Base-by-base conservation (phyloP, 2,329 filamentous ascomycete species). In the Xylaria sp. region DNA sequence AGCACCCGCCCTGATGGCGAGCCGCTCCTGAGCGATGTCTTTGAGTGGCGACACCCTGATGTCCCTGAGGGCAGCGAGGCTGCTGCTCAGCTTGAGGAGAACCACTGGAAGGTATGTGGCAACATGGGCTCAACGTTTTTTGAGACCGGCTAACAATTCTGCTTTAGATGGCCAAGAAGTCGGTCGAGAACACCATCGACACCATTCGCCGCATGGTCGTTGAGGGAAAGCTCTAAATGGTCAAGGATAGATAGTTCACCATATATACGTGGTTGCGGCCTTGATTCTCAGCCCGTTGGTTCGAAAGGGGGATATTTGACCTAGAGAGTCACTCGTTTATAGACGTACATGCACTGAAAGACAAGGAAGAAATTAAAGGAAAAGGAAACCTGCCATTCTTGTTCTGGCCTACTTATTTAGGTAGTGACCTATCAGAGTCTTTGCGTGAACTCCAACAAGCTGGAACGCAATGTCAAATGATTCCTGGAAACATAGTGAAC, bases 21-120 rank as follows among this genome's bases (percentile, higher is more conserved):
- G 10, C 52, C 75, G 49, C 34, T 72, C 2, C 65, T 76, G 68
- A 76, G 71, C 16, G 76, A 72, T 50, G 65, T 67, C 3, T 76
- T 76, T 55, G 72, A 71, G 63, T 75, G 73, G 74, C 63, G 67
- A 34, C 70, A 74, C 37, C 65, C 71, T 0, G 67, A 66, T 2
- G 63, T 75, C 1, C 46, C 59, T 10, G 67, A 65, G 39, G 71
- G 68, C 4, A 71, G 68, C 56, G 66, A 66, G 4, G 65, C 68
- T 59, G 69, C 65, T 2, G 63, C 59, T 19, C 58, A 63, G 60
- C 35, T 73, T 6, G 65, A 69, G 35, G 65, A 69, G 48, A 59
- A 65, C 19, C 69, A 67, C 58, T 67, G 63, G 67, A 67, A 70
- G 67, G 70, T 57, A 37, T 16, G 54, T 63, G 30, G 0, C 44